A percentile compares a stretch with the other conserved stretches of the same genome.
phyloP scores from a whole-genome alignment of 2,329 filamentous ascomycete species.

The Colletotrichum shisoi region DNA sequence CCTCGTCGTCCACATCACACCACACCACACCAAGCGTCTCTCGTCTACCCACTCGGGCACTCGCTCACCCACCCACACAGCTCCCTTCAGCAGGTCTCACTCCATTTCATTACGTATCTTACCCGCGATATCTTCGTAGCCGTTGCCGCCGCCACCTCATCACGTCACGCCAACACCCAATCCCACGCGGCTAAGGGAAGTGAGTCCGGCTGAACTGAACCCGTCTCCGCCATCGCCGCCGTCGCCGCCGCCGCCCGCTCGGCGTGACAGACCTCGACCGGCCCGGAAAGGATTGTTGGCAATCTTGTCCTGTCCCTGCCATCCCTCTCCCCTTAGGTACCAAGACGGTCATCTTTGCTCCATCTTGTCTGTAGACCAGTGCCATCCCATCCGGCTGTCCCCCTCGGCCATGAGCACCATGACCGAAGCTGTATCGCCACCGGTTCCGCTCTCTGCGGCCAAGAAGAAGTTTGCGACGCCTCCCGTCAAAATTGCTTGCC shows the following conservation, averaged over 20 bases:
- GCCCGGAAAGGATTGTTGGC: slow-evolving; percentile 23
- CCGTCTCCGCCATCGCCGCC: neutral
- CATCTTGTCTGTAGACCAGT: neutral
- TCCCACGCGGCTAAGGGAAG: no score
- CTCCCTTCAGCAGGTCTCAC: neutral
- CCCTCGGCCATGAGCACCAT: slow-evolving; percentile 36
- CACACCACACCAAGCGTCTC: neutral
- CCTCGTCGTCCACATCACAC: slow-evolving; percentile 5
- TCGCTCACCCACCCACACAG: neutral
- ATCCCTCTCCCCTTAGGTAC: neutral
- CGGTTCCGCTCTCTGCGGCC: slow-evolving; percentile 35
- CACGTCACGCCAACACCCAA: neutral
- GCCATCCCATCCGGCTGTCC: neutral
- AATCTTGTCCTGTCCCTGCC: neutral
- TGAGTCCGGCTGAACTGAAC: neutral
- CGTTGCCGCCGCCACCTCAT: neutral
- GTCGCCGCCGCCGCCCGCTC: slow-evolving; percentile 16
- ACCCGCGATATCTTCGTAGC: slow-evolving; percentile 6
- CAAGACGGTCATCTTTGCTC: neutral
- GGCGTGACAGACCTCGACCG: slow-evolving; percentile 28
- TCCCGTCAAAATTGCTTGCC: slow-evolving; percentile 60
- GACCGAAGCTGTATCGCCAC: slow-evolving; percentile 37
- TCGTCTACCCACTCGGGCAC: neutral
- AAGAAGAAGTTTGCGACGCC: slow-evolving; percentile 56
- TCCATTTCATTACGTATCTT: slow-evolving; percentile 29